A percentile compares a stretch with the other conserved stretches of the same genome.
Evolutionary conservation across 2,329 filamentous ascomycete genomes (phyloP).

Genomic region (Gliomastix tumulicola): DNA sequence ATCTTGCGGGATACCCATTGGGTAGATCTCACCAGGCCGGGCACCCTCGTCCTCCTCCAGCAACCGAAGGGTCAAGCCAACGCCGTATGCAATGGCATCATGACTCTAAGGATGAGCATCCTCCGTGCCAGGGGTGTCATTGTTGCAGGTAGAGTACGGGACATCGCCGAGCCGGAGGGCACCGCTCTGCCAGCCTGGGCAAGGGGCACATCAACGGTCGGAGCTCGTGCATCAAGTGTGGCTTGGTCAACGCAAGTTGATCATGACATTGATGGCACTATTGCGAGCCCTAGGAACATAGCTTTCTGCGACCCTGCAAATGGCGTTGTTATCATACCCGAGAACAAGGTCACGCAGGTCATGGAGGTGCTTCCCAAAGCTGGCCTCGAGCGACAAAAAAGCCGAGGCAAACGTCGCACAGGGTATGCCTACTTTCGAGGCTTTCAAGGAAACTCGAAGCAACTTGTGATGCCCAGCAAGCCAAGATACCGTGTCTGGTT

Average conservation of each 20-base stretch:
- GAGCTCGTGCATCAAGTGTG: conserved; percentile 47
- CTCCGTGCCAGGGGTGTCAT: conserved; percentile 54
- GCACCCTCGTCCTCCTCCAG: conserved; percentile 58
- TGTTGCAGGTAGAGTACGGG: conserved; percentile 62
- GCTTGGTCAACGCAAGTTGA: conserved; percentile 45
- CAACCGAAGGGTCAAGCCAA: conserved; percentile 60
- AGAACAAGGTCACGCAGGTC: conserved; percentile 50
- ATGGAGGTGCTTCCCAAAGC: conserved; percentile 50
- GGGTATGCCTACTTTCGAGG: conserved; percentile 57
- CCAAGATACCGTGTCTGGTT: no score
- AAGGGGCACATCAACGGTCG: conserved; percentile 48
- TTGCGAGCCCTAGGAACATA: conserved; percentile 52
- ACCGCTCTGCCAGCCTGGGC: conserved; percentile 54
- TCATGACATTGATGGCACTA: conserved; percentile 32
- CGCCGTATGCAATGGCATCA: conserved; percentile 70
- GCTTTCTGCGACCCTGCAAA: conserved; percentile 64
- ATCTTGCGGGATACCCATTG: conserved; percentile 57
- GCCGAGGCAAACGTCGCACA: conserved; percentile 58
- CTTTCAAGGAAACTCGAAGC: conserved; percentile 52
- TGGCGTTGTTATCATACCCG: conserved; percentile 62
- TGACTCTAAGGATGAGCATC: conserved; percentile 62
- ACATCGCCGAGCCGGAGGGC: conserved; percentile 51
- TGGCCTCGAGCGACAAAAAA: conserved; percentile 45
- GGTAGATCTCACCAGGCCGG: conserved; percentile 55
- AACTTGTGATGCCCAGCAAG: conserved; percentile 14